Base-by-base conservation (phyloP, 176 grass and related monocot genomes). In the Ensete glaucum region DNA sequence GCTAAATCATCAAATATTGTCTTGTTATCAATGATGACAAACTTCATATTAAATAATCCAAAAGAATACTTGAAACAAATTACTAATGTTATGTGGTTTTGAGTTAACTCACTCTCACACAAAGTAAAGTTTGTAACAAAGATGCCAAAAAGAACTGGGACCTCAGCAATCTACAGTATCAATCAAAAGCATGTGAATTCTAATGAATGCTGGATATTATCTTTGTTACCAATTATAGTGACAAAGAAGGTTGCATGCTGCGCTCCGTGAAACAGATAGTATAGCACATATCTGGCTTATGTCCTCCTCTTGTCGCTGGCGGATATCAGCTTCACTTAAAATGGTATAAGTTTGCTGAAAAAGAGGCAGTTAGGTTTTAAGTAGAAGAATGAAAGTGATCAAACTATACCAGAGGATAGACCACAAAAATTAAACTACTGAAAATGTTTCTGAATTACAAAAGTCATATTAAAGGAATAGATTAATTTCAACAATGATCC, bases 311-410 rank as follows among this genome's bases (percentile, higher is more conserved):
- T 50, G 15, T 49, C 19, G 67, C 27, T n/a, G 67, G 7, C 14
- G 67, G 27, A 69, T 69, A 69, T 69, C 67, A 50, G 16, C 67
- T 69, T 69, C 67, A 50, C 67, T 69, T 19, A 69, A 19, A 19
- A 69, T 19, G 16, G 15, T 69, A 69, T 50, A 69, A 11, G 10
- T 69, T 50, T 69, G 12, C 67, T 69, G 67, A 27, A 43, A 69
- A 60, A 60, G 2, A 8, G 57, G 8, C 57, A 60, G 16, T 6
- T n/a, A 43, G 34, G 34, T 43, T 43, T 43, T 6, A 43, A 43
- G 34, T 6, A 43, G 34, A 43, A 43, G 34, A 60, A 60, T 60
- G 17, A 60, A 60, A 60, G 16, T 16, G 55, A 57, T 3, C 16
- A 59, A 59, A 6, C n/a, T 60, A 60, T 60, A 60, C 14, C 16